These are phyloP conservation scores for Morella rubra DNA, from an alignment of 306 rosid species.

Conservation along the genomic window DNA sequence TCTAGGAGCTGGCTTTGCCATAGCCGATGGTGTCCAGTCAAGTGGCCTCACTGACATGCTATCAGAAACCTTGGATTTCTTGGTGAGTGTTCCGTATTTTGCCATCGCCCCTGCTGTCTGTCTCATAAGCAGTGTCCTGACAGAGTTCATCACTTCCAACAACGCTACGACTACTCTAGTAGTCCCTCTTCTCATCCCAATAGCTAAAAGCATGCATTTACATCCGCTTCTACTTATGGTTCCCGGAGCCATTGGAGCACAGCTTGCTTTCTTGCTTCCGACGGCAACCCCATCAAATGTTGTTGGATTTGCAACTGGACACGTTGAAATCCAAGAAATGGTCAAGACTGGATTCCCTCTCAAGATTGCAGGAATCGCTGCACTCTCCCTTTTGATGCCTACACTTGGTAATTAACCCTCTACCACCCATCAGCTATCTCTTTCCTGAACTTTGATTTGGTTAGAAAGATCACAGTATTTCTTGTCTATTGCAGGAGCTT, in stretches of 20 bases:
- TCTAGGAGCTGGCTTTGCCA: conserved; percentile 87
- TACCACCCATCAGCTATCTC: not conserved
- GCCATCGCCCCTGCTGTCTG: conserved; percentile 72
- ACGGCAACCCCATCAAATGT: conserved; percentile 80
- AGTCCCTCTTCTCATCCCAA: conserved; percentile 60
- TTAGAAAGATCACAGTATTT: not conserved
- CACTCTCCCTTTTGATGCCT: conserved; percentile 69
- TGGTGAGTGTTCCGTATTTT: conserved; percentile 58
- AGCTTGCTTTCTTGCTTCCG: conserved; percentile 76
- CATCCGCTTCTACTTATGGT: conserved; percentile 80
- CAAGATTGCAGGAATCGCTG: conserved; percentile 60
- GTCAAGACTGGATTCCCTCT: conserved; percentile 71
- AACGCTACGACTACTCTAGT: conserved; percentile 83
- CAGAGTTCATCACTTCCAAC: conserved; percentile 78
- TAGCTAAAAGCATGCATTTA: conserved; percentile 60
- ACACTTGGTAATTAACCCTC: conserved; percentile 53
- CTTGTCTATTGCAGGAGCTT: conserved; percentile 51
- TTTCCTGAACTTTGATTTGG: not conserved
- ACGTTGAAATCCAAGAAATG: conserved; percentile 70
- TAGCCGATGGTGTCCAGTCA: conserved; percentile 77
- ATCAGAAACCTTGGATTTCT: conserved; percentile 53
- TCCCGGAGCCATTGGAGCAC: conserved; percentile 80
- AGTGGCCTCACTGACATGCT: conserved; percentile 73
- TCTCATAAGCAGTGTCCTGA: conserved; percentile 62
- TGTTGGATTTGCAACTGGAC: conserved; percentile 79